Evolutionary conservation across 805 yeast genomes (phyloP), one percentile per base, ranked within the genome.

Genomic region (Grigorovia jiainica): DNA sequence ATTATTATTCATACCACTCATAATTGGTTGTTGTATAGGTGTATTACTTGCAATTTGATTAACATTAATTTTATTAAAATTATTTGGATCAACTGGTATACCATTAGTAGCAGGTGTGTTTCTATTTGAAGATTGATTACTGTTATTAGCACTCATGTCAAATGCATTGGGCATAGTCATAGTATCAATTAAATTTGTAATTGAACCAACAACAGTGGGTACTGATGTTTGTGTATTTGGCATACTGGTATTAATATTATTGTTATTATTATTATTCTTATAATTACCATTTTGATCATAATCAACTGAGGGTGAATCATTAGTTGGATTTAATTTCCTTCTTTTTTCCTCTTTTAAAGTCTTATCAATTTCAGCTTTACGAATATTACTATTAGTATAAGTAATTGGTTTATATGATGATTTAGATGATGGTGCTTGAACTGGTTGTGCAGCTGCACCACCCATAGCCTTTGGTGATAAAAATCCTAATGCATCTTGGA

Each of bases 401-500:
- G 63, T 60, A 27, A 60, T 58, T 2, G 65, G 65, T 29, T 55
- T 54, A 43, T 60, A 60, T 2, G 63, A 48, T 3, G 63, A 46
- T 36, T 56, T 58, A 7, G 57, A 35, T 15, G 63, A 57, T 11
- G 65, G 65, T 23, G 58, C 42, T 39, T 57, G 61, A 9, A 54
- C 52, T 7, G 46, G 30, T 23, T 43, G 45, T 11, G 40, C 31
- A 10, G 20, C 38, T 17, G 46, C 41, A 4, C 34, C 27, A 20
- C 38, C 35, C 7, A 42, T 42, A 2, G 45, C 21, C 32, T 47
- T 48, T 21, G 61, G 55, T 4, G 52, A 49, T 16, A 53, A 44
- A 38, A 58, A 57, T 13, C 64, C 65, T 25, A 62, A 41, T 2
- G 64, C 61, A 48, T 62, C 66, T 46, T 62, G 66, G 40, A 58